These are phyloP conservation scores for Raphidocelis subcapitata DNA, from an alignment of 139 green algal species.

Conservation along the genomic window DNA sequence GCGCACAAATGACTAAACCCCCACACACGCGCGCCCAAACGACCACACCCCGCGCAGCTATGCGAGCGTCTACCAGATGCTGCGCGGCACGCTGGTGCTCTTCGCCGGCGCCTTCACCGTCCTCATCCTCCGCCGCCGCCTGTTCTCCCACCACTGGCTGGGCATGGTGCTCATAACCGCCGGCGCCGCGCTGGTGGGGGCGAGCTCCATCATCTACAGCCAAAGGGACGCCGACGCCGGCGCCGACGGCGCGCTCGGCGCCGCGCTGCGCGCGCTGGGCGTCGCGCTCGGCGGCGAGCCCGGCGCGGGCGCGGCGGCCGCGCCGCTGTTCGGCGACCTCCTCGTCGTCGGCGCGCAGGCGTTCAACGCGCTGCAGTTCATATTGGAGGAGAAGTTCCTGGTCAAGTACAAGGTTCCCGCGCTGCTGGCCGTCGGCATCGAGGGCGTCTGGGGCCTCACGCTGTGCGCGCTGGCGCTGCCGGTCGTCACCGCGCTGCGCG, in stretches of 20 bases:
- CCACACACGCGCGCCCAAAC: no score
- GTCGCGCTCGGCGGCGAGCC: not conserved
- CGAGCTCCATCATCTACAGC: slow-evolving; percentile 50
- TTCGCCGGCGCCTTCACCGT: slow-evolving; percentile 83
- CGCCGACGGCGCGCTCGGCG: no score
- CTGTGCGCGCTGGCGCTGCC: slow-evolving; percentile 66
- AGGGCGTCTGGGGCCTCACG: slow-evolving; percentile 77
- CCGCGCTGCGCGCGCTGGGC: not conserved
- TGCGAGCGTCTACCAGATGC: slow-evolving; percentile 86
- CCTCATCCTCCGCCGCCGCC: slow-evolving; percentile 59
- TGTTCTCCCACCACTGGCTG: slow-evolving; percentile 82
- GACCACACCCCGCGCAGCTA: slow-evolving; percentile 41
- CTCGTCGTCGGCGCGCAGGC: slow-evolving; percentile 75
- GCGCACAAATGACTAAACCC: no score
- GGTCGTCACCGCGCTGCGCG: slow-evolving; percentile 45
- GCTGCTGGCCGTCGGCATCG: slow-evolving; percentile 72
- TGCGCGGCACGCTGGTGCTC: slow-evolving; percentile 84
- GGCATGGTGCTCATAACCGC: slow-evolving; percentile 80
- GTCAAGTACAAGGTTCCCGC: slow-evolving; percentile 61
- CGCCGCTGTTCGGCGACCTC: slow-evolving; percentile 72
- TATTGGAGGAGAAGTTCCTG: slow-evolving; percentile 89
- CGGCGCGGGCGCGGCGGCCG: slow-evolving; percentile 18
- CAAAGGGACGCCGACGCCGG: no score
- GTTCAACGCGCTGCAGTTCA: slow-evolving; percentile 74
- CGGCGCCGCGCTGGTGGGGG: slow-evolving; percentile 78